These are phyloP conservation scores for Nidula microcarpa DNA, from an alignment of 768 basidiomycete species.

Conservation along the genomic window DNA sequence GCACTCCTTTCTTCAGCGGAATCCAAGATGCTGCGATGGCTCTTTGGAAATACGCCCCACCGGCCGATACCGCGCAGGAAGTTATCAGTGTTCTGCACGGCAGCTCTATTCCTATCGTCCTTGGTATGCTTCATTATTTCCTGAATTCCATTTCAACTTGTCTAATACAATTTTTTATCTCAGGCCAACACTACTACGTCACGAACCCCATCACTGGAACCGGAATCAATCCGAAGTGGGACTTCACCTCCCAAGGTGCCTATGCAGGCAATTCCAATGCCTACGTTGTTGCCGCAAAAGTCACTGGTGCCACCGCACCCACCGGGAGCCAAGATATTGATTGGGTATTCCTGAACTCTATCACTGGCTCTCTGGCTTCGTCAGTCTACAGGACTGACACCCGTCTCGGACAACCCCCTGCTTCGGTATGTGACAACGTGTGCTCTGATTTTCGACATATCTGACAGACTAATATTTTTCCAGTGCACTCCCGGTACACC, in stretches of 20 bases:
- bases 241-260: constrained; percentile 40
- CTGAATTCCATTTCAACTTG: neutral
- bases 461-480: neutral
- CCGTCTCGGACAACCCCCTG: constrained; percentile 48
- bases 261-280: constrained; percentile 31
- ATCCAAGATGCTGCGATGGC: constrained; percentile 19
- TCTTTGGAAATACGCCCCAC: constrained; percentile 15
- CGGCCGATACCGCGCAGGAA: constrained; percentile 7
- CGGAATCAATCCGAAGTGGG: constrained; percentile 45
- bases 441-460: neutral
- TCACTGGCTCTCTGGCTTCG: constrained; percentile 43
- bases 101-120: constrained; percentile 13
- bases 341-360: constrained; percentile 40
- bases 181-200: constrained; percentile 52
- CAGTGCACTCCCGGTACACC: constrained; percentile 31
- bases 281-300: constrained; percentile 37
- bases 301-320: constrained; percentile 31
- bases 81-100: constrained; percentile 11
- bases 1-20: constrained; percentile 20
- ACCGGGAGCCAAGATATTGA: constrained; percentile 39
- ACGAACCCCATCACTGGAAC: constrained; percentile 36
- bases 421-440: constrained; percentile 20
- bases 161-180: neutral
- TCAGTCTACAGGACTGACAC: constrained; percentile 49
- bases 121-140: constrained; percentile 17